phyloP scores from a whole-genome alignment of 495 filamentous ascomycete genomes.

The Neurospora sp. region DNA sequence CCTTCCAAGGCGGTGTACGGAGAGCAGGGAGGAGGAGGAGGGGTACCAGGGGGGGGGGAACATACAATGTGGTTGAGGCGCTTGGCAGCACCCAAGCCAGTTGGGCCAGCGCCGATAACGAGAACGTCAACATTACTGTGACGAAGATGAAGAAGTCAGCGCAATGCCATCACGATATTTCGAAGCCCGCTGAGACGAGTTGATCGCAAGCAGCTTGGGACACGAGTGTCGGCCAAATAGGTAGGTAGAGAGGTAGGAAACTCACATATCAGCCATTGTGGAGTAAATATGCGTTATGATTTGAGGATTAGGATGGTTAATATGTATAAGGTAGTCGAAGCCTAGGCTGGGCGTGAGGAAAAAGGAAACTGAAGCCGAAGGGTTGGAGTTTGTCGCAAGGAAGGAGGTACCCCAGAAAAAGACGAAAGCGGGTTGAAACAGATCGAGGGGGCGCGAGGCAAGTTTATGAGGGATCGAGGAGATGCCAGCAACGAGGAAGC shows the following conservation, averaged over 20 bases:
- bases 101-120: slow-evolving; percentile 96
- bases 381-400: not conserved
- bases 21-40: slow-evolving; percentile 1
- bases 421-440: not conserved
- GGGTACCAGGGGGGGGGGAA: slow-evolving; percentile 8
- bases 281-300: slow-evolving; percentile 1
- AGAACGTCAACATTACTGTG: slow-evolving; percentile 86
- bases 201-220: not conserved
- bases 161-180: not conserved
- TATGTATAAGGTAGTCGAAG: not conserved
- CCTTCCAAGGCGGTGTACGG: not conserved
- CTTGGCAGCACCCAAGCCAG: slow-evolving; percentile 94
- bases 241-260: not conserved
- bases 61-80: slow-evolving; percentile 90
- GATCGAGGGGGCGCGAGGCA: not conserved
- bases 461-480: not conserved
- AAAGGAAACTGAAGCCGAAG: not conserved
- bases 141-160: slow-evolving; percentile 9
- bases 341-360: not conserved
- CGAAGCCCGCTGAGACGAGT: slow-evolving; percentile 1
- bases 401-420: not conserved
- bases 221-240: not conserved
- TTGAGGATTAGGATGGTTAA: not conserved
- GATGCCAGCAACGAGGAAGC: not conserved
- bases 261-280: slow-evolving; percentile 28